Evolutionary conservation across 192 early-diverging fungal genomes (phyloP).

Genomic region (Radiomyces spectabilis): DNA sequence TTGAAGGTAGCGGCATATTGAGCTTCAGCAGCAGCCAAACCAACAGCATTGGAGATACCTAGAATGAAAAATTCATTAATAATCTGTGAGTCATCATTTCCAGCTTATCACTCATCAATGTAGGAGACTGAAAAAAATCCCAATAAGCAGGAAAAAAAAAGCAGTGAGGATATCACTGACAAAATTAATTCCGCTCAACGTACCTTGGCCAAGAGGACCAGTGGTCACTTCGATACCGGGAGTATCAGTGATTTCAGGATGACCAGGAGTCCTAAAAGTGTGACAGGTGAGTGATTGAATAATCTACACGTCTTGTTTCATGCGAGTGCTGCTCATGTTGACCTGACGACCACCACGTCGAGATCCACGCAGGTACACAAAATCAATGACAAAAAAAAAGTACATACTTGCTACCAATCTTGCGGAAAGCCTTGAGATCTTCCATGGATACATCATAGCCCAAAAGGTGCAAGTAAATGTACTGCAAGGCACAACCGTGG

Average conservation of each 20-base stretch:
- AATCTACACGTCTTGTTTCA: no score
- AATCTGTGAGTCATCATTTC: no score
- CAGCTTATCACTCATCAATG: no score
- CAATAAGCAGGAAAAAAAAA: no score
- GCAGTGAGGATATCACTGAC: no score
- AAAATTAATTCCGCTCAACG: no score
- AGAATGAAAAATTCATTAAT: not conserved
- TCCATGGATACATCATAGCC: slow-evolving; percentile 85
- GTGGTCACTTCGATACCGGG: slow-evolving; percentile 95
- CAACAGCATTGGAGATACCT: slow-evolving; percentile 79
- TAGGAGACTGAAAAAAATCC: no score
- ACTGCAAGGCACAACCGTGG: slow-evolving; percentile 92
- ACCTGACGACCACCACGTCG: no score
- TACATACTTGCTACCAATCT: slow-evolving; percentile 69
- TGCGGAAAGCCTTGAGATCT: slow-evolving; percentile 89
- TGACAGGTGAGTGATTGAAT: no score
- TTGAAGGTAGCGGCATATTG: slow-evolving; percentile 91
- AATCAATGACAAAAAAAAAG: not conserved
- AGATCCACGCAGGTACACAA: not conserved
- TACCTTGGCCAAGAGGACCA: slow-evolving; percentile 90
- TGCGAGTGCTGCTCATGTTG: no score
- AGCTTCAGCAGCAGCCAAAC: slow-evolving; percentile 84
- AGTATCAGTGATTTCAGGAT: slow-evolving; percentile 86
- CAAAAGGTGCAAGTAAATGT: slow-evolving; percentile 79
- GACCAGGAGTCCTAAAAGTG: slow-evolving; percentile 86